A percentile compares a stretch with the other conserved stretches of the same genome.
Evolutionary conservation across 106 monocot species (phyloP).

Genomic region (Phalaenopsis aphrodite): DNA sequence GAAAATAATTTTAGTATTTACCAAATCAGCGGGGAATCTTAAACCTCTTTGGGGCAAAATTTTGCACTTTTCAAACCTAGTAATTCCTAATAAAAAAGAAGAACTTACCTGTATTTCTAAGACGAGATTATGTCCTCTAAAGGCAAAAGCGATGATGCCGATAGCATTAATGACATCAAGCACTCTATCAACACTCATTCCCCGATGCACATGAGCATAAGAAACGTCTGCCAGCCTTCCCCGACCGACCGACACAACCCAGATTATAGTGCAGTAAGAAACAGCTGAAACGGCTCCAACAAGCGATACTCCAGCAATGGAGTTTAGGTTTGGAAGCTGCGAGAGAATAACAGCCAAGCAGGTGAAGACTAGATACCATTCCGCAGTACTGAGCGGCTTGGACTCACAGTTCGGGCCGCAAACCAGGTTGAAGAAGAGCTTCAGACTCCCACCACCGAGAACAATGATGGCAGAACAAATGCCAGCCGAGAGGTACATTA

Average conservation of each 20-base stretch:
- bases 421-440: slow-evolving; percentile 63
- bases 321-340: slow-evolving; percentile 94
- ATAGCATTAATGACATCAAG: slow-evolving; percentile 52
- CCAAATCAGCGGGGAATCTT: too few species aligned
- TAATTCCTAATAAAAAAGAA: too few species aligned
- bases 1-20: too few species aligned
- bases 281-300: slow-evolving; percentile 64
- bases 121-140: slow-evolving; percentile 85
- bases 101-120: slow-evolving; percentile 81
- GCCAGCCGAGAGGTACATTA: slow-evolving; percentile 88
- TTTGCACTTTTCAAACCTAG: too few species aligned
- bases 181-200: slow-evolving; percentile 17
- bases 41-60: too few species aligned
- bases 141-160: slow-evolving; percentile 81
- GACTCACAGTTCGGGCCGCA: slow-evolving; percentile 44
- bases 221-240: slow-evolving; percentile 40
- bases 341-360: slow-evolving; percentile 61
- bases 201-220: slow-evolving; percentile 19
- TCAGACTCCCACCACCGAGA: slow-evolving; percentile 77
- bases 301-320: slow-evolving; percentile 82
- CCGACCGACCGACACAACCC: slow-evolving; percentile 61
- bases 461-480: slow-evolving; percentile 68
- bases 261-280: slow-evolving; percentile 75
- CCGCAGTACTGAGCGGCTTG: slow-evolving; percentile 47
- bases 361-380: slow-evolving; percentile 91